phyloP scores from a whole-genome alignment of 1,284 basidiomycete species.

The Flammula alnicola region DNA sequence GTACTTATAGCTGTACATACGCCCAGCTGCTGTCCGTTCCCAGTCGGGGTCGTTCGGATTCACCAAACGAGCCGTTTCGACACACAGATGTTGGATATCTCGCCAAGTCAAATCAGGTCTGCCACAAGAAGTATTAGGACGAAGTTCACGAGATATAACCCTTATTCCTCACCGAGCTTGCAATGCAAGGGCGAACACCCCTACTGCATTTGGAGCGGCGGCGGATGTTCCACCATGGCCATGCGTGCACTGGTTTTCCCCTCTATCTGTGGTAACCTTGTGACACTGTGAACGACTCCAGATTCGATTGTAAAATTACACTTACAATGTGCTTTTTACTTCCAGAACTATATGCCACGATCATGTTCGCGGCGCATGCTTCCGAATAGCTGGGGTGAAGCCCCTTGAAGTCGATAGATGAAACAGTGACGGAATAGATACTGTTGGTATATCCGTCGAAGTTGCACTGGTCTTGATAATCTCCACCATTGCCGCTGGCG shows the following conservation, averaged over 20 bases:
- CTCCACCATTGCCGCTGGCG: conserved; percentile 95
- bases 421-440: conserved; percentile 95
- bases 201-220: conserved; percentile 93
- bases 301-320: conserved; percentile 16
- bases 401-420: conserved; percentile 90
- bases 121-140: background rate
- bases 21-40: conserved; percentile 83
- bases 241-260: conserved; percentile 76
- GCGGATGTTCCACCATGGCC: conserved; percentile 96
- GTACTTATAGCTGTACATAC: conserved; percentile 94
- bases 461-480: conserved; percentile 94
- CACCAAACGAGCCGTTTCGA: conserved; percentile 80
- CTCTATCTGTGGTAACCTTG: conserved; percentile 93
- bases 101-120: conserved; percentile 95
- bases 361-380: conserved; percentile 93
- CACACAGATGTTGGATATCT: conserved; percentile 91
- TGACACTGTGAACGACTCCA: background rate
- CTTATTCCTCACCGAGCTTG: conserved; percentile 63
- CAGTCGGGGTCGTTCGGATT: conserved; percentile 93
- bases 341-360: conserved; percentile 95
- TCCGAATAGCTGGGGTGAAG: conserved; percentile 97
- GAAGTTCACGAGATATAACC: background rate
- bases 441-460: conserved; percentile 99
- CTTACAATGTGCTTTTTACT: conserved; percentile 88
- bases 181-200: conserved; percentile 89